These are phyloP conservation scores for Calonectria honghensis DNA, from an alignment of 2,329 filamentous ascomycete genomes.

Conservation along the genomic window DNA sequence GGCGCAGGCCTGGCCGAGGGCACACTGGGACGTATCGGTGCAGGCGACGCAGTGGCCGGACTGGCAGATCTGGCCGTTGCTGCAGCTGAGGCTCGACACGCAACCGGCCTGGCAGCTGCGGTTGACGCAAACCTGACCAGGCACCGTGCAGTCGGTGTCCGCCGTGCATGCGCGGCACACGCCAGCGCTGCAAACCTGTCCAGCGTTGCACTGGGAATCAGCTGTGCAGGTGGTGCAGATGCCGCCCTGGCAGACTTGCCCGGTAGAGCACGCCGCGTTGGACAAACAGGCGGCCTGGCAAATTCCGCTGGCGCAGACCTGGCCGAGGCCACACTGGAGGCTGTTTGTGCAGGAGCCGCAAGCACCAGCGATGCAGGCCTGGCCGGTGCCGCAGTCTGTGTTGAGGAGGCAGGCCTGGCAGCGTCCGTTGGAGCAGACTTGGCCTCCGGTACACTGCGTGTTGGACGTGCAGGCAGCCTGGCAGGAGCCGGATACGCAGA, in stretches of 20 bases:
- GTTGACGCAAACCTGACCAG: conserved; percentile 34
- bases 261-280: conserved; percentile 33
- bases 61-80: conserved; percentile 34
- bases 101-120: conserved; percentile 30
- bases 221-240: conserved; percentile 30
- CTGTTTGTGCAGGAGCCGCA: conserved; percentile 30
- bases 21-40: conserved; percentile 25
- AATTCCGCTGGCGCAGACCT: conserved; percentile 38
- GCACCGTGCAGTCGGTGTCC: conserved; percentile 26
- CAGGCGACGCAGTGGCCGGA: conserved; percentile 34
- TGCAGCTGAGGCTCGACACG: conserved; percentile 27
- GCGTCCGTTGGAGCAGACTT: conserved; percentile 31
- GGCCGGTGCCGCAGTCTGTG: conserved; percentile 30
- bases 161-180: conserved; percentile 29
- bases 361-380: conserved; percentile 25
- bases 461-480: conserved; percentile 31
- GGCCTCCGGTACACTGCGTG: conserved; percentile 24
- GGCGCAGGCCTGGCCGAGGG: conserved; percentile 34
- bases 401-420: conserved; percentile 34
- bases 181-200: conserved; percentile 33
- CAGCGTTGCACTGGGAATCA: conserved; percentile 28
- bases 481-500: conserved; percentile 39
- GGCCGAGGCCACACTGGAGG: conserved; percentile 36
- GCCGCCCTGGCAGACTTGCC: conserved; percentile 27
- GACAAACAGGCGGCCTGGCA: conserved; percentile 36